Evolutionary conservation across 805 yeast species (phyloP).

Genomic region (Teunomyces barrocoloradensis): DNA sequence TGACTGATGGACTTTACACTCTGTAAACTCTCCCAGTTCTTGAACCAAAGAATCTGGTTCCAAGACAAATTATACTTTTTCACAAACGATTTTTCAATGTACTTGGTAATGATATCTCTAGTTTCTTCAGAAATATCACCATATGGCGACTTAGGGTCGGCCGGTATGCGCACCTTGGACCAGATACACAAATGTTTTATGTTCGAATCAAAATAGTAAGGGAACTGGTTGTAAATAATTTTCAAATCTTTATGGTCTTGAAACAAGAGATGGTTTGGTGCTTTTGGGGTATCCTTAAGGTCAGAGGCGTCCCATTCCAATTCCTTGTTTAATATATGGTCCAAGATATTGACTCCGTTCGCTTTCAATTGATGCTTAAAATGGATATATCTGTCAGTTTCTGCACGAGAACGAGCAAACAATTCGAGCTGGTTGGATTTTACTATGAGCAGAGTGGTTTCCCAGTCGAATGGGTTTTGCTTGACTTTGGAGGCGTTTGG

Average conservation of each 20-base stretch:
- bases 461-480: constrained; percentile 47
- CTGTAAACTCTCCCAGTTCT: constrained; percentile 69
- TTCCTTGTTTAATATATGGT: constrained; percentile 46
- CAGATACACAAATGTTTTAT: constrained; percentile 64
- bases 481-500: constrained; percentile 35
- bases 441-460: constrained; percentile 37
- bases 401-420: constrained; percentile 48
- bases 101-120: constrained; percentile 41
- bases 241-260: constrained; percentile 40
- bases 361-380: constrained; percentile 43
- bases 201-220: constrained; percentile 54
- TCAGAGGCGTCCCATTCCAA: constrained; percentile 49
- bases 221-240: constrained; percentile 59
- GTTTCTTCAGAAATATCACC: constrained; percentile 51
- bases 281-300: constrained; percentile 28
- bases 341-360: constrained; percentile 41
- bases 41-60: constrained; percentile 58
- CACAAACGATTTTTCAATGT: constrained; percentile 50
- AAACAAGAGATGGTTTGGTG: constrained; percentile 39
- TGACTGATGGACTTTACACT: constrained; percentile 68
- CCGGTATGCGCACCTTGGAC: constrained; percentile 56
- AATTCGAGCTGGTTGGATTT: constrained; percentile 41
- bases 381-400: constrained; percentile 41
- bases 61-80: constrained; percentile 38
- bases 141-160: constrained; percentile 46